Evolutionary conservation across 2,329 filamentous ascomycete genomes (phyloP), one percentile per base, ranked within the genome.

Genomic region (Fusarium odoratissimum): DNA sequence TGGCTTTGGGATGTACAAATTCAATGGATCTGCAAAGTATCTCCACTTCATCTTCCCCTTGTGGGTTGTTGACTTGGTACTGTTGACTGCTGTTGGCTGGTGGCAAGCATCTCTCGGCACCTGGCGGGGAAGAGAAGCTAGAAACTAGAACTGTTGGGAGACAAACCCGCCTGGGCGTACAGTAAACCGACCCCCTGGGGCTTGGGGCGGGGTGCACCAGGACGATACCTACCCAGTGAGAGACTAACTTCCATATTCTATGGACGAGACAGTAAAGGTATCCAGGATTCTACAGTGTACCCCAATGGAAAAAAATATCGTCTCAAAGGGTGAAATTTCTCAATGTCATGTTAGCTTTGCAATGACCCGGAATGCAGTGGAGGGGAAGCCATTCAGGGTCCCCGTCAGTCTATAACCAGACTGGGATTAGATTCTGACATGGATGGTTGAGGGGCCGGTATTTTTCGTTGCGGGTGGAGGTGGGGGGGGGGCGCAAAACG

Each of bases 121-220:
- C 75, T 76, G 73, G 64, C 70, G 70, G 69, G 70, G 70, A 69
- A 65, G 60, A 62, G 65, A 69, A 68, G 67, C 72, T 76, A 76
- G 76, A 69, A 68, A 67, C 72, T 75, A 77, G 76, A 77, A 77
- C 76, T 77, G 76, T 77, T 77, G 76, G 76, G 76, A 77, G 74
- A 76, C 66, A 73, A 67, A 48, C 54, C 65, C 40, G 56, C 61
- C 69, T 58, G 55, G 74, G 59, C 65, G 69, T 54, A 51, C 30
- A 25, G 23, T 67, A 73, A 70, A 71, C 67, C 67, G 41, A 49
- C 65, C 58, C 65, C 65, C 44, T 58, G 64, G 56, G 55, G 55
- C 45, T 37, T 40, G 40, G 60, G 44, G 63, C 31, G 57, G 48
- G 35, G 23, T 37, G 35, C 49, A 16, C 40, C n/a, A 41, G 38